Evolutionary conservation across 345 rosid species (phyloP).

Genomic region (Pistacia atlantica): DNA sequence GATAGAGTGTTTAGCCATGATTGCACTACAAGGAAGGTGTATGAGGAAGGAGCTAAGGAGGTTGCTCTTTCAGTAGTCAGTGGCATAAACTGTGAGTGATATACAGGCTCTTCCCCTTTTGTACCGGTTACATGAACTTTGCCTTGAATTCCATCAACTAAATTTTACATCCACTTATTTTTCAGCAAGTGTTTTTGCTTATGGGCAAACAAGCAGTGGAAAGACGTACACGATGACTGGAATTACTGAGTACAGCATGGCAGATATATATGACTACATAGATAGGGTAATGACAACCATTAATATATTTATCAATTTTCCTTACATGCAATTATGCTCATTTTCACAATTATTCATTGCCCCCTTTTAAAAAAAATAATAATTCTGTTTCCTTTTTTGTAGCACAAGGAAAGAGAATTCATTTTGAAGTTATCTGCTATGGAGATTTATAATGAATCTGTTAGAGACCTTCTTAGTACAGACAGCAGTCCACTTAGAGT

Average conservation of each 20-base stretch:
- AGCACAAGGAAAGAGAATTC: conserved; percentile 90
- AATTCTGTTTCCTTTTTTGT: conserved; percentile 21
- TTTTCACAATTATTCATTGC: background rate
- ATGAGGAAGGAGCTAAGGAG: conserved; percentile 78
- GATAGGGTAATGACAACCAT: conserved; percentile 53
- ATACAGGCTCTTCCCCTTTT: conserved; percentile 4
- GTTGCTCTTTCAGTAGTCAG: conserved; percentile 85
- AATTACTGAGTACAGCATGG: conserved; percentile 70
- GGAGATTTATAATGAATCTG: conserved; percentile 98
- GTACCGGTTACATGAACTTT: conserved; percentile 4
- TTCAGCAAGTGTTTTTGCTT: conserved; percentile 94
- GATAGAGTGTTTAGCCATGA: conserved; percentile 82
- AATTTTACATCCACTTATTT: conserved; percentile 15
- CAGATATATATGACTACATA: conserved; percentile 79
- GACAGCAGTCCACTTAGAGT: conserved; percentile 78
- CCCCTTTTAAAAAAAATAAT: background rate
- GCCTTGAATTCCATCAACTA: background rate
- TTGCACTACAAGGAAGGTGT: conserved; percentile 69
- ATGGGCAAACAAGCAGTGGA: conserved; percentile 99
- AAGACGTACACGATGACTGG: conserved; percentile 94
- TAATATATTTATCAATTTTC: background rate
- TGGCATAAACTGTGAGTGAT: conserved; percentile 71
- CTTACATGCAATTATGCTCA: conserved; percentile 1
- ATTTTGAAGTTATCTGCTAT: conserved; percentile 80
- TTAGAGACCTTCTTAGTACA: conserved; percentile 78